These are phyloP conservation scores for Trametes hirsuta DNA, from an alignment of 1,284 basidiomycete genomes.

Conservation along the genomic window DNA sequence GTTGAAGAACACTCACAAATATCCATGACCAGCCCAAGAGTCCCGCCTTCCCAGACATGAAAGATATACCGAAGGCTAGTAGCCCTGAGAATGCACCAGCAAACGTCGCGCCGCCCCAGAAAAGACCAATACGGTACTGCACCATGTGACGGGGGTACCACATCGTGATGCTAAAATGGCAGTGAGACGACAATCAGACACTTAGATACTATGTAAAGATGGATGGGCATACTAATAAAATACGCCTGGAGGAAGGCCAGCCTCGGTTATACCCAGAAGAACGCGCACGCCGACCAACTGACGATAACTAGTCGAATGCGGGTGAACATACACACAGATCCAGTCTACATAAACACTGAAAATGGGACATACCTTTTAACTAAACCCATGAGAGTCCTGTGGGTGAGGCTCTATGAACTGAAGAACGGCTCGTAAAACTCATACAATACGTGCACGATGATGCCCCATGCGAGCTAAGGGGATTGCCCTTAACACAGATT, in stretches of 20 bases:
- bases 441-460: constrained; percentile 19
- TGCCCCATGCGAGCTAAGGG: constrained; percentile 27
- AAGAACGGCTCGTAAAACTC: constrained; percentile 45
- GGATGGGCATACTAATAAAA: constrained; percentile 49
- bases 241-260: constrained; percentile 67
- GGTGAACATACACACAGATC: neutral
- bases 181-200: neutral
- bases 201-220: neutral
- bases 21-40: constrained; percentile 48
- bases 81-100: constrained; percentile 40
- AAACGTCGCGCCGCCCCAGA: constrained; percentile 38
- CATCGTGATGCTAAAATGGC: constrained; percentile 26
- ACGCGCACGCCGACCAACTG: constrained; percentile 61
- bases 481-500: neutral
- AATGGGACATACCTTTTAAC: constrained; percentile 51
- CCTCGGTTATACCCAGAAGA: constrained; percentile 65
- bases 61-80: constrained; percentile 44
- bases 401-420: constrained; percentile 17
- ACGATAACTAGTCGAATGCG: constrained; percentile 46
- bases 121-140: constrained; percentile 35
- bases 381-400: constrained; percentile 62
- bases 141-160: constrained; percentile 38
- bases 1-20: constrained; percentile 38
- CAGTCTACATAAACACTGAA: no score
- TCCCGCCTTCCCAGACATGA: constrained; percentile 43